These are phyloP conservation scores for Cyclocybe aegerita DNA, from an alignment of 768 basidiomycete species.

Conservation along the genomic window DNA sequence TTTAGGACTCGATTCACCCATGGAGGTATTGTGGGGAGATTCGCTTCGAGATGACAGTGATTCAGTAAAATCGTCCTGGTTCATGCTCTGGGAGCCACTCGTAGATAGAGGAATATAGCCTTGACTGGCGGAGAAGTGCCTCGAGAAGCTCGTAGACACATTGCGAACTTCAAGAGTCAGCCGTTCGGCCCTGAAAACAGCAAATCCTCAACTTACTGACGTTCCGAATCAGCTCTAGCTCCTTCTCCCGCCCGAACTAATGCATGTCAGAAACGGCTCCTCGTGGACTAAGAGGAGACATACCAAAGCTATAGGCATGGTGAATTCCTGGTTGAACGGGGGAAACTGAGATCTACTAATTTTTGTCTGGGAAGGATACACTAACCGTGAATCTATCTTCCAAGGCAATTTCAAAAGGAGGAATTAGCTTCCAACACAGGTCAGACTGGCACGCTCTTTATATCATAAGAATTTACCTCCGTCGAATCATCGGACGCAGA, in stretches of 20 bases:
- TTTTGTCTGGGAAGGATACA: neutral
- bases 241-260: slow-evolving; percentile 71
- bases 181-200: neutral
- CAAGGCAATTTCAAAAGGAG: slow-evolving; percentile 61
- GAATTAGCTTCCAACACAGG: slow-evolving; percentile 51
- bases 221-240: slow-evolving; percentile 65
- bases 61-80: slow-evolving; percentile 40
- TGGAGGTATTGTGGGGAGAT: slow-evolving; percentile 25
- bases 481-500: slow-evolving; percentile 54
- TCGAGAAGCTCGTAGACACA: slow-evolving; percentile 60
- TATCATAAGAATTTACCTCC: slow-evolving; percentile 37
- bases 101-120: slow-evolving; percentile 37
- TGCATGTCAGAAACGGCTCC: slow-evolving; percentile 1
- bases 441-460: slow-evolving; percentile 7
- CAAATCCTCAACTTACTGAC: slow-evolving; percentile 46
- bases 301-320: slow-evolving; percentile 66
- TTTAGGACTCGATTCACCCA: slow-evolving; percentile 20
- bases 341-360: neutral
- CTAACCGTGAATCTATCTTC: slow-evolving; percentile 66
- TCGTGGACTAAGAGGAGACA: slow-evolving; percentile 9
- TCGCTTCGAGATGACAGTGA: slow-evolving; percentile 45
- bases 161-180: slow-evolving; percentile 34
- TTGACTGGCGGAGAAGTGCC: slow-evolving; percentile 45
- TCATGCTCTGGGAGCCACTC: slow-evolving; percentile 27
- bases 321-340: slow-evolving; percentile 52